These are phyloP conservation scores for Aspergillus quadricinctus DNA, from an alignment of 2,329 filamentous ascomycete species.

Conservation along the genomic window DNA sequence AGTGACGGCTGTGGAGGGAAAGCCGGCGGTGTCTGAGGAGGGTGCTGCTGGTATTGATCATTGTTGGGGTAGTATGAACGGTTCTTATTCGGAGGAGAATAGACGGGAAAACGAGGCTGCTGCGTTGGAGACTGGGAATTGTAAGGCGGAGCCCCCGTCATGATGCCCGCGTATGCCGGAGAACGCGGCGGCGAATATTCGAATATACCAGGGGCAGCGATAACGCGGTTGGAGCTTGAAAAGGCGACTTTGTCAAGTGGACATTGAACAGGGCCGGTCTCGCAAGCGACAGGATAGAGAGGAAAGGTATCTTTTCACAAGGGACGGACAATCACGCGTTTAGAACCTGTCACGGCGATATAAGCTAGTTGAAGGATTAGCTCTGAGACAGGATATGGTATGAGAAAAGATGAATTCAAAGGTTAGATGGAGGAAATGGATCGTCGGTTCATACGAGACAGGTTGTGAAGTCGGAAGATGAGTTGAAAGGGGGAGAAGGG, in stretches of 20 bases:
- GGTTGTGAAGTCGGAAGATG: slow-evolving; percentile 8
- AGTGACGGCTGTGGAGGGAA: slow-evolving; percentile 32
- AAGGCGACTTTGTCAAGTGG: neutral
- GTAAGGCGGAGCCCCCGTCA: slow-evolving; percentile 43
- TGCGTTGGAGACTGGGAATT: slow-evolving; percentile 44
- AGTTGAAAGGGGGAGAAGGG: slow-evolving; percentile 20
- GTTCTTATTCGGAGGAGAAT: slow-evolving; percentile 41
- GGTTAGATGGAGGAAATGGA: slow-evolving; percentile 1
- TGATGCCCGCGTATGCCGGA: slow-evolving; percentile 32
- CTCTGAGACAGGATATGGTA: neutral
- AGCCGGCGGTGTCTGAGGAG: slow-evolving; percentile 41
- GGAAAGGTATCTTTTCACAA: neutral
- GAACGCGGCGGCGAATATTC: slow-evolving; percentile 23
- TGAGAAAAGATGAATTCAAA: slow-evolving; percentile 2
- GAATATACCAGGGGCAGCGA: slow-evolving; percentile 5
- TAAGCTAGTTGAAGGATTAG: neutral
- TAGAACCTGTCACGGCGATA: neutral
- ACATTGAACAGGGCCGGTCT: slow-evolving; percentile 3
- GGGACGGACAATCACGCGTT: neutral
- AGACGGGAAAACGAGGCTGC: slow-evolving; percentile 38
- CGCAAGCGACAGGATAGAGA: neutral
- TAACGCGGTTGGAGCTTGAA: neutral
- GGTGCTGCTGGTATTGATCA: slow-evolving; percentile 40
- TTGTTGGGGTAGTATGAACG: slow-evolving; percentile 40
- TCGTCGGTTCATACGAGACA: neutral